Evolutionary conservation across 1,284 basidiomycete species (phyloP).

Genomic region (Austroboletus rostrupii): DNA sequence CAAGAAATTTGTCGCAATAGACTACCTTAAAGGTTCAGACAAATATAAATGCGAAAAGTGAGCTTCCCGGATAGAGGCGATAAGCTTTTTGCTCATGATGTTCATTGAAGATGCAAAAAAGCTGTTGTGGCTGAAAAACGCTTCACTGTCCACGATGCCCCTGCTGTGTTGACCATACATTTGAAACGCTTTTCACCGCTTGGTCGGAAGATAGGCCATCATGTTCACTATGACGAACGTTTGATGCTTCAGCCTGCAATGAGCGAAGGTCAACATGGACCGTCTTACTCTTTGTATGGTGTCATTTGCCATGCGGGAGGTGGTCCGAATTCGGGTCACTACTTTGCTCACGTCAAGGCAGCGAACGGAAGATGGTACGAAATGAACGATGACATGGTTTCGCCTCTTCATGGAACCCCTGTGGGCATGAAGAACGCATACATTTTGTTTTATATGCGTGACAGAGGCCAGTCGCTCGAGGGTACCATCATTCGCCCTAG

Average conservation of each 20-base stretch:
- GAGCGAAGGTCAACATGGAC: constrained; percentile 74
- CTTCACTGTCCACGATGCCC: constrained; percentile 86
- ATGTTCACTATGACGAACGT: constrained; percentile 75
- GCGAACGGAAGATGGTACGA: constrained; percentile 78
- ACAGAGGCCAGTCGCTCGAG: constrained; percentile 68
- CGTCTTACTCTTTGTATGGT: constrained; percentile 86
- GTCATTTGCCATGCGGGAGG: constrained; percentile 92
- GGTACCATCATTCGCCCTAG: constrained; percentile 45
- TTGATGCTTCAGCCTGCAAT: constrained; percentile 81
- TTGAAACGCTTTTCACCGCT: constrained; percentile 92
- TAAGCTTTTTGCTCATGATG: constrained; percentile 1
- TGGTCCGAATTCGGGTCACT: constrained; percentile 95
- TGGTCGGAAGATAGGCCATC: constrained; percentile 81
- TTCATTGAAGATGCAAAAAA: constrained; percentile 72
- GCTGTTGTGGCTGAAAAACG: constrained; percentile 84
- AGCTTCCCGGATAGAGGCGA: constrained; percentile 29
- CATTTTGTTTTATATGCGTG: constrained; percentile 86
- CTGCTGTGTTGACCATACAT: constrained; percentile 91
- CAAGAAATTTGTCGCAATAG: constrained; percentile 78
- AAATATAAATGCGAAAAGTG: constrained; percentile 99
- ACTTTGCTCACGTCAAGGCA: constrained; percentile 83
- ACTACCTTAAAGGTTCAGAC: constrained; percentile 84
- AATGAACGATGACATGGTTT: constrained; percentile 90
- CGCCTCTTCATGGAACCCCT: constrained; percentile 40
- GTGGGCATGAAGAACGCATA: constrained; percentile 82